Evolutionary conservation across 306 rosid genomes (phyloP), one percentile per base, ranked within the genome.

Genomic region (Acacia melanoxylon): DNA sequence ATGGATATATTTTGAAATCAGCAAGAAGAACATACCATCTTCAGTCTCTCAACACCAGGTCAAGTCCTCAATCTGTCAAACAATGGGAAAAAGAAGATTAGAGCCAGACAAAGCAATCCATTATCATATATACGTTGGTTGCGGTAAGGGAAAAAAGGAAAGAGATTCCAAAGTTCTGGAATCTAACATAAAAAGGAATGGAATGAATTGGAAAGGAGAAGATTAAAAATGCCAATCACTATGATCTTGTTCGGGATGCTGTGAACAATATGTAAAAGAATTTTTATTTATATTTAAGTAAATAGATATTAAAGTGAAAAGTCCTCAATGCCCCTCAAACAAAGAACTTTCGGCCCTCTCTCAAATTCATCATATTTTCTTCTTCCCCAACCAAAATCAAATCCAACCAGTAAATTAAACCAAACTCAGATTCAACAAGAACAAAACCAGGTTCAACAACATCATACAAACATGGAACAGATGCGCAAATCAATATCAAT

Each of bases 11-110:
- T 49, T 86, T 29, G 41, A 76, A 77, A 59, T 79, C 37, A 31
- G 45, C 72, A 80, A 83, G 74, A 33, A 71, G 46, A 14, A 66
- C 80, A 58, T 84, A 84, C 90, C 90, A 87, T 87, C 66, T 78
- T 78, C 79, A 59, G 61, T 49, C 83, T 71, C 78, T 71, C 72
- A 67, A 77, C 81, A 33, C 71, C 68, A 59, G 62, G 20, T 75
- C 74, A 77, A 80, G 76, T 41, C 78, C 49, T 59, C 77, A 13
- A 16, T 56, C 88, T 85, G 85, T 71, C 75, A 61, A 80, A 79
- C 51, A 81, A 71, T 73, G 75, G 46, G 77, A 69, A 49, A 61
- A 78, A 45, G 11, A 71, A 41, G 7, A 81, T 74, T 54, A 72
- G 31, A 15, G 77, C 49, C 48, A 72, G 46, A 68, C 22, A 79